Conservation (phyloP, 495 filamentous ascomycete genomes). For the Talaromyces stipitatus region DNA sequence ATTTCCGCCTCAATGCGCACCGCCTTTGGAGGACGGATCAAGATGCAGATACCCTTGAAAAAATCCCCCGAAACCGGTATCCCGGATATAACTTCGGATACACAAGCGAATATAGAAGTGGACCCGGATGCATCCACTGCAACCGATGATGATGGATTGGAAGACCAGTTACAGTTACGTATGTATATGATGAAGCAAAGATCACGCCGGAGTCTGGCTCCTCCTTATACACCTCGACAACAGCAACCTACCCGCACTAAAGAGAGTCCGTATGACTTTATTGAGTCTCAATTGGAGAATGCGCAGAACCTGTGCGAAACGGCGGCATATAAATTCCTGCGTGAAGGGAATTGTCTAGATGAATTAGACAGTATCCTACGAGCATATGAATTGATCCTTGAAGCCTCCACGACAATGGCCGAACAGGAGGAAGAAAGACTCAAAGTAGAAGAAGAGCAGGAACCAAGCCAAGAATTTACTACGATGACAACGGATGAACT, state of each 20-base stretch:
- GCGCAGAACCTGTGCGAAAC: constrained; percentile 7
- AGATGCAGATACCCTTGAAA: neutral
- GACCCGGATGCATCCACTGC: neutral
- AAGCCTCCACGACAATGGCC: constrained; percentile 3
- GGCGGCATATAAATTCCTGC: neutral
- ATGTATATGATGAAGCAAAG: neutral
- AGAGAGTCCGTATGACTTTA: constrained; percentile 4
- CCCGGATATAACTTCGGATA: neutral
- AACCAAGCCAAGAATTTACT: neutral
- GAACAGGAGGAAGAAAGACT: neutral
- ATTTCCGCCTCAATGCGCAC: neutral
- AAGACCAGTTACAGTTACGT: neutral
- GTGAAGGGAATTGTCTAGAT: constrained; percentile 4
- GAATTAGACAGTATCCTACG: neutral
- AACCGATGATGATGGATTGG: neutral
- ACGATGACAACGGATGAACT: neutral
- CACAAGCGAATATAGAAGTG: neutral
- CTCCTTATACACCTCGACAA: neutral
- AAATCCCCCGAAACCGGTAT: neutral
- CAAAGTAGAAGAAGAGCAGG: neutral
- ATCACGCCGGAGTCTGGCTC: neutral
- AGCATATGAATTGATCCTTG: constrained; percentile 3
- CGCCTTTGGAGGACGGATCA: neutral
- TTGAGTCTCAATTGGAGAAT: constrained; percentile 3
- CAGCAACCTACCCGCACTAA: neutral